Evolutionary conservation across 306 rosid genomes (phyloP).

Genomic region (Sicyos edulis): DNA sequence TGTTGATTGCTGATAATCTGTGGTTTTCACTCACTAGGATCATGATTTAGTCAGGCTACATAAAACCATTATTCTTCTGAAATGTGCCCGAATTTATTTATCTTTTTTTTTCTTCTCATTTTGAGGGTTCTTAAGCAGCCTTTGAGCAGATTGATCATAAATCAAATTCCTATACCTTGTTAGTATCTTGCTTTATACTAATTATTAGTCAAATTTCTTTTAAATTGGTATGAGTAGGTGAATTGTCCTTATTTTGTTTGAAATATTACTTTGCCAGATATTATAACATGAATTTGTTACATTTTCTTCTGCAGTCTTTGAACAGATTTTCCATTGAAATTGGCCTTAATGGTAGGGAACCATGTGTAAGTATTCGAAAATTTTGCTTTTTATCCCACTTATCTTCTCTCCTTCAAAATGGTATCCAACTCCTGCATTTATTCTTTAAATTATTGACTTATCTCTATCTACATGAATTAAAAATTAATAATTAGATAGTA

Average conservation of each 20-base stretch:
- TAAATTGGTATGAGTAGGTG: background rate
- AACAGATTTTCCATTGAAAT: background rate
- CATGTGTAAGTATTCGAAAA: background rate
- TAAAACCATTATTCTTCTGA: background rate
- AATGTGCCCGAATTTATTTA: background rate
- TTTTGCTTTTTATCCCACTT: background rate
- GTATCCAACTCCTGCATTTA: background rate
- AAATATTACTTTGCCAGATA: background rate
- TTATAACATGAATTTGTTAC: background rate
- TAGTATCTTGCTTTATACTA: background rate
- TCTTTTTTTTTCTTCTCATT: background rate
- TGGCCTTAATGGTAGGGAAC: background rate
- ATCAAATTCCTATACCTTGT: too few relatives aligned
- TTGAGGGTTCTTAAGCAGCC: background rate
- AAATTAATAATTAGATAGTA: background rate
- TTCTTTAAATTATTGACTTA: background rate
- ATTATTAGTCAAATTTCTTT: too few relatives aligned
- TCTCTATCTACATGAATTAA: background rate
- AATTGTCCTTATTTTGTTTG: background rate
- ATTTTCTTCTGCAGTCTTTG: background rate
- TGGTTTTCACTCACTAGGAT: background rate
- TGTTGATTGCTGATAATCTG: background rate
- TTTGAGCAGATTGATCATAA: too few relatives aligned
- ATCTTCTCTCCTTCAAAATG: background rate
- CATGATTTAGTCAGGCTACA: background rate